Base-by-base conservation (phyloP, 2,329 filamentous ascomycete species). In the Ophiobolus disseminans region DNA sequence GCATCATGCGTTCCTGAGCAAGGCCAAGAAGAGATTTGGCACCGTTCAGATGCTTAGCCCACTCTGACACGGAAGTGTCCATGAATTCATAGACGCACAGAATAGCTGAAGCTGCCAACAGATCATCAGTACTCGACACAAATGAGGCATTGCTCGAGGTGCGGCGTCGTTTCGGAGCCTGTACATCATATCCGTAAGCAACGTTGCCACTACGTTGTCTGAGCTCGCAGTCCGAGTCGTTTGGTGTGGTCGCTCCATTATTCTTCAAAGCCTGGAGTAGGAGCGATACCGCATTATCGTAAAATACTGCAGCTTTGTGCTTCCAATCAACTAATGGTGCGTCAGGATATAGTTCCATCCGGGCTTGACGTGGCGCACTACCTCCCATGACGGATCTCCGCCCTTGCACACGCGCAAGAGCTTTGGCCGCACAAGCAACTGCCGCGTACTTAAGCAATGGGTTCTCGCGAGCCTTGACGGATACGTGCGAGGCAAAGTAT, bases 21-120 rank as follows among this genome's bases (percentile, higher is more conserved):
- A 82, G 74, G 34, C 80, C 82, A 43, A 87, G 78, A 16, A 88
- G 73, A 0, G 83, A 82, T 55, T 87, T 87, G 0, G 86, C 82
- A 0, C 85, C 85, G 56, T 83, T 86, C 5, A 88, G 71, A 72
- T 88, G 86, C 3, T 83, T 77, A 23, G 81, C 79, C 85, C 85
- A 88, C 16, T 85, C 84, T 0, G 78, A 77, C 2, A 80, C 81
- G 1, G 83, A 86, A 1, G 83, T 82, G 65, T 87, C 84, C n/a
- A 88, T 74, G 49, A 87, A 84, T 54, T 88, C 86, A 62, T 87
- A 88, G 0, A 86, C 82, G 49, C 84, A 87, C 1, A 89, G 69
- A 11, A 88, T 87, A 0, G 85, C 84, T 2, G 85, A 85, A 2
- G 86, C 84, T 7, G 85, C 84, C 17, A 87, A 75, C 3, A 87